phyloP scores from a whole-genome alignment of 1,139 yeast species.

The Lodderomyces theae region DNA sequence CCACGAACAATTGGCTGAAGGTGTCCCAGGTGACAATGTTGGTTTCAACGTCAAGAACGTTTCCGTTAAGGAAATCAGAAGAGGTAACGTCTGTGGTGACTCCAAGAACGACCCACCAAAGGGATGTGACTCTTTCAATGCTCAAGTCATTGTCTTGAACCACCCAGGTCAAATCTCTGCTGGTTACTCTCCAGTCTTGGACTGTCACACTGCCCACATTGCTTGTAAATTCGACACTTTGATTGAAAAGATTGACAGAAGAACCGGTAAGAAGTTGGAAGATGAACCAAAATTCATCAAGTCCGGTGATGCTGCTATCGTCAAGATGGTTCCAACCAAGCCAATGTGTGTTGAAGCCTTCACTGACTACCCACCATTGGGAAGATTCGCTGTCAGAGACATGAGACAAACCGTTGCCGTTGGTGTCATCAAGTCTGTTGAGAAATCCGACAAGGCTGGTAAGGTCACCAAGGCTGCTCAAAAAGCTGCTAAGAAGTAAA shows the following conservation, averaged over 20 bases:
- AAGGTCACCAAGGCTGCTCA: no score
- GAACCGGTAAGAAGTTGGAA: slow-evolving; percentile 87
- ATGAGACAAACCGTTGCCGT: slow-evolving; percentile 99
- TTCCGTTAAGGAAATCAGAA: slow-evolving; percentile 89
- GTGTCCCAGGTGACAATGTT: slow-evolving; percentile 93
- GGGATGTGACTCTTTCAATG: slow-evolving; percentile 80
- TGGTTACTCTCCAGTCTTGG: slow-evolving; percentile 91
- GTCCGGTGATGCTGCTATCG: slow-evolving; percentile 94
- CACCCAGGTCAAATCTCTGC: slow-evolving; percentile 93
- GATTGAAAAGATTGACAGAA: slow-evolving; percentile 88
- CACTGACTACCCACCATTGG: slow-evolving; percentile 89
- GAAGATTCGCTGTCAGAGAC: slow-evolving; percentile 98
- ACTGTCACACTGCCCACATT: slow-evolving; percentile 95
- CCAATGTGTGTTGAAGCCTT: slow-evolving; percentile 97
- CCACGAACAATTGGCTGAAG: slow-evolving; percentile 83
- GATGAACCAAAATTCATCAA: slow-evolving; percentile 82
- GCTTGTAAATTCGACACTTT: slow-evolving; percentile 87
- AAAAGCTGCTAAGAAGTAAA: no score
- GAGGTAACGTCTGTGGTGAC: slow-evolving; percentile 96
- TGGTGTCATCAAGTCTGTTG: slow-evolving; percentile 99
- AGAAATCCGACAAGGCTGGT: no score
- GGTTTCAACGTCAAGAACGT: slow-evolving; percentile 95
- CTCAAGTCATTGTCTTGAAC: slow-evolving; percentile 88
- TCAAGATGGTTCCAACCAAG: slow-evolving; percentile 88
- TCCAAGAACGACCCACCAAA: slow-evolving; percentile 91